These are phyloP conservation scores for Lignosus rhinocerotis DNA, from an alignment of 1,284 basidiomycete species.

Conservation along the genomic window DNA sequence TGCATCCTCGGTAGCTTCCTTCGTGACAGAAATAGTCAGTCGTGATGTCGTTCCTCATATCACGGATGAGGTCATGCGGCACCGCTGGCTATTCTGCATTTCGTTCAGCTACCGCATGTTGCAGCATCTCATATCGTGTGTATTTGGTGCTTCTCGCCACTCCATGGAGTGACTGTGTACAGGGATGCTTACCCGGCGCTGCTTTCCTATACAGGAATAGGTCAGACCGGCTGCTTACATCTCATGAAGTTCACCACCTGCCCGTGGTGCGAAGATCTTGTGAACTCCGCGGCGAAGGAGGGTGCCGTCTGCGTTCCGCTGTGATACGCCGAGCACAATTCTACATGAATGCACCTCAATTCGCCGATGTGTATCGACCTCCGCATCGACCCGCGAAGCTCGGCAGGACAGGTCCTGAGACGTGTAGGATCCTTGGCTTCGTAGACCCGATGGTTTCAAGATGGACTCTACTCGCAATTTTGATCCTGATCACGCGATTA, in stretches of 20 bases:
- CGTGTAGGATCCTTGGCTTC: background rate
- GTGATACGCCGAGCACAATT: no score
- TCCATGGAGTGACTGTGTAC: background rate
- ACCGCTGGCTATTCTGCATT: background rate
- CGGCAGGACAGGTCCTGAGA: background rate
- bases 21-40: background rate
- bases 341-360: no score
- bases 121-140: no score
- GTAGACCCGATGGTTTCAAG: background rate
- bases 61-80: background rate
- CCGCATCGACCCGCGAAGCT: background rate
- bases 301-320: no score
- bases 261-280: no score
- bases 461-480: background rate
- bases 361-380: no score
- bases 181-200: background rate
- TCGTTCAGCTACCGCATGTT: no score
- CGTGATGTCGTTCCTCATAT: background rate
- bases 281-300: no score
- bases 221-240: background rate
- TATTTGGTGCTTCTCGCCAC: background rate
- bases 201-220: background rate
- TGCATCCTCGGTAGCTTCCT: background rate
- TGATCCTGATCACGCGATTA: slow-evolving; percentile 12
- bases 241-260: no score